A percentile compares a stretch with the other conserved stretches of the same genome.
These are phyloP conservation scores for Alnus glutinosa DNA, from an alignment of 306 rosid species.

Conservation along the genomic window DNA sequence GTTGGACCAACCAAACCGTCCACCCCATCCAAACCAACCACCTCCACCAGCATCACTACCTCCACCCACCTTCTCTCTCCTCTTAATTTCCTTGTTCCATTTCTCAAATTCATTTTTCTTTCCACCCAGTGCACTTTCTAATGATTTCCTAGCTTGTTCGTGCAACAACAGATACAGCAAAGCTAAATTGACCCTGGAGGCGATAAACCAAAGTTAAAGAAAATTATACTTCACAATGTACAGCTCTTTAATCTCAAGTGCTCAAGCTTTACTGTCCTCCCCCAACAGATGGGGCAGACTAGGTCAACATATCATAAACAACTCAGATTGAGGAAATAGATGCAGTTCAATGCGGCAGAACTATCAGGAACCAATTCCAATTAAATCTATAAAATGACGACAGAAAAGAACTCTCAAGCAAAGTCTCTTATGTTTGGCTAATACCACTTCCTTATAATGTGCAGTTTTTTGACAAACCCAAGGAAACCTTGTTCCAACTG, in stretches of 20 bases:
- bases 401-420: neutral
- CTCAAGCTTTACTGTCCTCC: neutral
- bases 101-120: slow-evolving; percentile 84
- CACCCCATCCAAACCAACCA: slow-evolving; percentile 92
- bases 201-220: neutral
- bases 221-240: neutral
- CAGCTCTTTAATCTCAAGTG: neutral
- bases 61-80: slow-evolving; percentile 72
- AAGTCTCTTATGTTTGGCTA: neutral
- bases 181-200: neutral
- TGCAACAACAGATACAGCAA: slow-evolving; percentile 29
- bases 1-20: slow-evolving; percentile 85
- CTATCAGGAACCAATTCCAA: neutral
- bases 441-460: neutral
- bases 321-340: neutral
- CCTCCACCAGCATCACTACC: slow-evolving; percentile 81
- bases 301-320: too few species aligned
- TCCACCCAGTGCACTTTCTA: slow-evolving; percentile 94
- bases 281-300: too few species aligned
- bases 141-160: slow-evolving; percentile 92
- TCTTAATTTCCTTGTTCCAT: slow-evolving; percentile 91
- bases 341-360: neutral
- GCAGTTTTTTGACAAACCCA: neutral
- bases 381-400: neutral
- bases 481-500: neutral